Percentiles rank a stretch among this genome's conserved stretches.
Conservation (phyloP, 2,329 filamentous ascomycete species). For the Parastagonospora avenae region DNA sequence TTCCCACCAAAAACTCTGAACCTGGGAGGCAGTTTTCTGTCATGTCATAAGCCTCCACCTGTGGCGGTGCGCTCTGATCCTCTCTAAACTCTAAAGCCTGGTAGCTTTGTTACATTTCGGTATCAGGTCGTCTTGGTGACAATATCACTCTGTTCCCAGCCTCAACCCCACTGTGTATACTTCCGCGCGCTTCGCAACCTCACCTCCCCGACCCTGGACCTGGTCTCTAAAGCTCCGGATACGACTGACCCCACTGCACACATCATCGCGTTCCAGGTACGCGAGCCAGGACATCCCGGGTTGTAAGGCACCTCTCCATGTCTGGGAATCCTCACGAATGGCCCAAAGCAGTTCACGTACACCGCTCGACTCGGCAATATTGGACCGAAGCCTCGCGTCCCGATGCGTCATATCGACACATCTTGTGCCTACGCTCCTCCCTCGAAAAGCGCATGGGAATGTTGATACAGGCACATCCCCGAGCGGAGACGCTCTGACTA, state of each 20-base stretch:
- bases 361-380: too few species aligned
- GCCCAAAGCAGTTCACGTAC: too few species aligned
- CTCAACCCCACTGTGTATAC: too few species aligned
- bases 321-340: too few species aligned
- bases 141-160: too few species aligned
- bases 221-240: background rate
- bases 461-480: background rate
- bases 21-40: too few species aligned
- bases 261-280: background rate
- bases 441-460: too few species aligned
- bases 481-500: background rate
- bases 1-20: too few species aligned
- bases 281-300: background rate
- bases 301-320: background rate
- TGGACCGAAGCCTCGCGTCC: too few species aligned
- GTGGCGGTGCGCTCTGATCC: constrained; percentile 13
- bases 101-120: background rate
- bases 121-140: background rate
- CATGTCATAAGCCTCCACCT: background rate
- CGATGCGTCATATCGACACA: too few species aligned
- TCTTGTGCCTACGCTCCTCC: too few species aligned
- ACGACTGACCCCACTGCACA: background rate
- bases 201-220: background rate
- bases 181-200: background rate
- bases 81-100: background rate